phyloP scores from a whole-genome alignment of 2,329 filamentous ascomycete genomes.

The Ophiostoma triangulosporum region DNA sequence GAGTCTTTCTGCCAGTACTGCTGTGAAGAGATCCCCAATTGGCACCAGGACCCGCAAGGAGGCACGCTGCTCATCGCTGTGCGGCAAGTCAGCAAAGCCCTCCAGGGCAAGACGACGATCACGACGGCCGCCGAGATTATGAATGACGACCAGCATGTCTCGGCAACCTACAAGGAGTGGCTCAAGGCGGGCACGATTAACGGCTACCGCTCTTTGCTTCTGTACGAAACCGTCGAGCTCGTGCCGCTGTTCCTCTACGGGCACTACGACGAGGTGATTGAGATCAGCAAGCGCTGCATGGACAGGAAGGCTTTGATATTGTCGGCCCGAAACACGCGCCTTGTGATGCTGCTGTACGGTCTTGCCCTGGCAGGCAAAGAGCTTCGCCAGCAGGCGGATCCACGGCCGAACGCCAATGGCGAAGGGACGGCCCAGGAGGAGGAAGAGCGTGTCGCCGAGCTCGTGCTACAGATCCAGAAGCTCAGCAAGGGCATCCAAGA shows the following conservation, averaged over 20 bases:
- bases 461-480: slow-evolving; percentile 38
- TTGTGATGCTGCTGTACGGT: slow-evolving; percentile 47
- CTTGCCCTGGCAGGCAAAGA: slow-evolving; percentile 40
- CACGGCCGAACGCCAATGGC: slow-evolving; percentile 20
- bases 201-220: slow-evolving; percentile 48
- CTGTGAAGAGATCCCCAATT: slow-evolving; percentile 61
- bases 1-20: slow-evolving; percentile 58
- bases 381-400: slow-evolving; percentile 35
- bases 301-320: slow-evolving; percentile 37
- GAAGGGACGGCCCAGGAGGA: slow-evolving; percentile 13
- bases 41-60: slow-evolving; percentile 57
- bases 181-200: slow-evolving; percentile 37
- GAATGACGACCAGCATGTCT: slow-evolving; percentile 53
- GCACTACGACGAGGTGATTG: slow-evolving; percentile 45
- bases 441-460: slow-evolving; percentile 23
- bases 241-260: slow-evolving; percentile 50
- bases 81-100: slow-evolving; percentile 51
- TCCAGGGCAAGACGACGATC: slow-evolving; percentile 58
- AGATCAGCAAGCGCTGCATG: slow-evolving; percentile 38
- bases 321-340: slow-evolving; percentile 44
- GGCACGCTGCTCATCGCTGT: slow-evolving; percentile 55
- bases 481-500: slow-evolving; percentile 49
- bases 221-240: slow-evolving; percentile 56
- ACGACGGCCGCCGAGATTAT: slow-evolving; percentile 42
- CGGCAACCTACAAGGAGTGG: slow-evolving; percentile 46